Evolutionary conservation across 169 alveolate genomes (phyloP), one percentile per base, ranked within the genome.

Genomic region (Babesia caballi): DNA sequence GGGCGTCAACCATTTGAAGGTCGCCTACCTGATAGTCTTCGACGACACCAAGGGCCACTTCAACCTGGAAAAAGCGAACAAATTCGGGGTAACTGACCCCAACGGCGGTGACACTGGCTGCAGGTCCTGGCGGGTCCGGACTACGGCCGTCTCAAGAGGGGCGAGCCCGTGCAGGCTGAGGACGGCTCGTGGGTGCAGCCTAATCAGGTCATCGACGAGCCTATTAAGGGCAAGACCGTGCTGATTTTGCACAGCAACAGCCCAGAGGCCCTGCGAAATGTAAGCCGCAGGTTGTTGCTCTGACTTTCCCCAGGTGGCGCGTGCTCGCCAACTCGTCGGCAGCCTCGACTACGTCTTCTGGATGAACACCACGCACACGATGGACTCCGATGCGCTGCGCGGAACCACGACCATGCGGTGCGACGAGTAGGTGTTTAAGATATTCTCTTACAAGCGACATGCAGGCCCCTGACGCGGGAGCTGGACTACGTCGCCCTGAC

Each of bases 91-190:
- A 58, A 15, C 33, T 27, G 23, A n/a, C n/a, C n/a, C n/a, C n/a
- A n/a, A n/a, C n/a, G n/a, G n/a, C n/a, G n/a, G n/a, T n/a, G n/a
- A n/a, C n/a, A n/a, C n/a, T n/a, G n/a, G n/a, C n/a, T 32, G 28
- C 46, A 93, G 67, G 84, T 94, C 11, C 87, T 90, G 41, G 90
- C 92, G 25, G 96, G 97, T 23, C 94, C 95, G 49, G 82, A 83
- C 33, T 92, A 77, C 67, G 94, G 94, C 0, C 90, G 78, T 59
- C 88, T 94, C 46, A 91, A 91, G 74, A 88, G 84, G 47, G 97
- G 97, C 27, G 88, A 90, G 63, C 38, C 85, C 28, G 68, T 94
- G 23, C 77, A 85, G 36, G 66, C 91, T 27, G 72, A 67, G 38
- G 85, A 88, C 68, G 92, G 94, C 33, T 76, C 81, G 51, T 51